A percentile compares a stretch with the other conserved stretches of the same genome.
Conservation (phyloP, 495 filamentous ascomycete species). For the Penicillium bialowiezense region DNA sequence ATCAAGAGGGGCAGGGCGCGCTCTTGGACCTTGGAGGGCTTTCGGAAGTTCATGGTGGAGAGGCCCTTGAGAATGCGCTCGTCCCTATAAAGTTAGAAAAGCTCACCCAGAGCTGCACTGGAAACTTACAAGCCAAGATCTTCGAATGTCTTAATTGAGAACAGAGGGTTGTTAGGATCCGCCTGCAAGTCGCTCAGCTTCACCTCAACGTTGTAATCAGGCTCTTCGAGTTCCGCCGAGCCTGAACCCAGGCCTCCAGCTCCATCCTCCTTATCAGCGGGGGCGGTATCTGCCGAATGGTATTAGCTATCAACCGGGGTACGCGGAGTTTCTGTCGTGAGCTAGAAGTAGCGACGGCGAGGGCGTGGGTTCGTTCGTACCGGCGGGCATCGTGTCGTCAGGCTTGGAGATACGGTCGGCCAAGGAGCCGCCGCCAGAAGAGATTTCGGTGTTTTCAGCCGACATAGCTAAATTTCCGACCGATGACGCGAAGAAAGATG, state of each 20-base stretch:
- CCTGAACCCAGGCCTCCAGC: constrained; percentile 40
- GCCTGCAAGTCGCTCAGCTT: constrained; percentile 86
- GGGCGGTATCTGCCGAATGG: constrained; percentile 13
- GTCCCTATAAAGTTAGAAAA: constrained; percentile 31
- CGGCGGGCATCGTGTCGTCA: constrained; percentile 28
- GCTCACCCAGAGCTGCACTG: not conserved
- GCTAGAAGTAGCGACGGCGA: constrained; percentile 8
- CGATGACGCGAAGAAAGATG: not conserved
- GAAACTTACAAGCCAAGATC: constrained; percentile 75
- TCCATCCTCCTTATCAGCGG: constrained; percentile 41
- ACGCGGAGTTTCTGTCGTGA: not conserved
- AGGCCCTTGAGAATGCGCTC: constrained; percentile 57
- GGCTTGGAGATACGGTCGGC: constrained; percentile 61
- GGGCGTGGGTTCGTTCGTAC: constrained; percentile 21
- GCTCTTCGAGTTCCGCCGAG: constrained; percentile 60
- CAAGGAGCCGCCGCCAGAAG: constrained; percentile 43
- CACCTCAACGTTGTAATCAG: constrained; percentile 79
- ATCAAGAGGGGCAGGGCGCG: constrained; percentile 86
- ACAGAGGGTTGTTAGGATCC: constrained; percentile 83
- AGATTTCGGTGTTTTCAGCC: constrained; percentile 26
- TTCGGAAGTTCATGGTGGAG: constrained; percentile 80
- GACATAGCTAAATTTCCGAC: constrained; percentile 24
- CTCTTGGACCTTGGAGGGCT: constrained; percentile 97
- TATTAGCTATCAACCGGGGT: constrained; percentile 10
- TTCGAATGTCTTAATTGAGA: constrained; percentile 79